A percentile compares a stretch with the other conserved stretches of the same genome.
Evolutionary conservation across 345 rosid genomes (phyloP).

Genomic region (Populus simonii): DNA sequence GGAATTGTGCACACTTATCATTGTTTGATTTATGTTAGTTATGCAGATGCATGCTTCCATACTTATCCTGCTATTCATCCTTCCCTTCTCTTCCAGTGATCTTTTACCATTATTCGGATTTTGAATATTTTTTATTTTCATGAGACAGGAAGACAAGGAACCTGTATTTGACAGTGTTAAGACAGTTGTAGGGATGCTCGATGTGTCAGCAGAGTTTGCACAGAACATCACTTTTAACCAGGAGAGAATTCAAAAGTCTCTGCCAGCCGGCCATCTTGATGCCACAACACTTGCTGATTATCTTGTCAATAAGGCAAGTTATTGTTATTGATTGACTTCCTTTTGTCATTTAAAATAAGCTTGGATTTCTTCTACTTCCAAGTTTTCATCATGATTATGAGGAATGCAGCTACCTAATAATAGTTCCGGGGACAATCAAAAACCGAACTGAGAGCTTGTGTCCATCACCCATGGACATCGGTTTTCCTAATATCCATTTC

Average conservation of each 20-base stretch:
- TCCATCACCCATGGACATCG: background rate
- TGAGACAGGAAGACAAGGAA: slow-evolving; percentile 88
- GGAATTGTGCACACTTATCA: background rate
- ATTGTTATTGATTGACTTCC: background rate
- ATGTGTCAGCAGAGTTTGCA: slow-evolving; percentile 91
- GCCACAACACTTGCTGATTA: slow-evolving; percentile 97
- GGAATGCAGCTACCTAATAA: background rate
- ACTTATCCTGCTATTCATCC: background rate
- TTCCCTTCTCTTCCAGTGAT: background rate
- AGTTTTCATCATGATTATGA: background rate
- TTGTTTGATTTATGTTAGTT: background rate
- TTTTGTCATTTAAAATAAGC: background rate
- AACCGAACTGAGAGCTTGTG: no score
- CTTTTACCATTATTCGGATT: background rate
- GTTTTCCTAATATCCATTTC: background rate
- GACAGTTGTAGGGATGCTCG: slow-evolving; percentile 81
- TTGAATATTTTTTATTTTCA: background rate
- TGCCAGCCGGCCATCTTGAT: slow-evolving; percentile 91
- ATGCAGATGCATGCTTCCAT: background rate
- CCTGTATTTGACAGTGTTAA: slow-evolving; percentile 87
- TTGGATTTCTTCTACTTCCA: background rate
- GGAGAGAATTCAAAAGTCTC: slow-evolving; percentile 61
- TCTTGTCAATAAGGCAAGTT: slow-evolving; percentile 79
- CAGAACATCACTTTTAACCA: slow-evolving; percentile 70
- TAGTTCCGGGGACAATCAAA: no score